These are phyloP conservation scores for Ophiostoma ips DNA, from an alignment of 2,329 filamentous ascomycete species.

Conservation along the genomic window DNA sequence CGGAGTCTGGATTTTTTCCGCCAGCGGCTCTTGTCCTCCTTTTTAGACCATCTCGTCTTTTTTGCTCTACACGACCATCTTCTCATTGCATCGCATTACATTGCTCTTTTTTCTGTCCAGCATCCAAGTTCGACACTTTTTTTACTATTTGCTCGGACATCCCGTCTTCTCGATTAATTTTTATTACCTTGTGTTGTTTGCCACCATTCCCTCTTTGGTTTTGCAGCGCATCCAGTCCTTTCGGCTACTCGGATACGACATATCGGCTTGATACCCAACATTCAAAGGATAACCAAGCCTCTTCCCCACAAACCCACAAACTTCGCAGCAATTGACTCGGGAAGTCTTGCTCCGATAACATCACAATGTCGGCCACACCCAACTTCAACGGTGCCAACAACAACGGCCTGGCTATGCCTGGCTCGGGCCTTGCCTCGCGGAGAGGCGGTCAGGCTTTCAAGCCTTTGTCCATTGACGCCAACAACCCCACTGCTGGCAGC, in stretches of 20 bases:
- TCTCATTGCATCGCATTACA: neutral
- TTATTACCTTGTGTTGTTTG: constrained; percentile 11
- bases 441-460: constrained; percentile 82
- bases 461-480: constrained; percentile 65
- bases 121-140: constrained; percentile 2
- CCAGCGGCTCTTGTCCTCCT: neutral
- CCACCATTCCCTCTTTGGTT: too few species aligned
- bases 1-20: neutral
- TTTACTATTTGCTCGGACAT: neutral
- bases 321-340: constrained; percentile 45
- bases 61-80: neutral
- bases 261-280: too few species aligned
- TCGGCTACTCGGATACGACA: neutral
- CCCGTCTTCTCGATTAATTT: constrained; percentile 5
- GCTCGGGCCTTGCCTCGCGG: constrained; percentile 67
- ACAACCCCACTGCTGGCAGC: constrained; percentile 54
- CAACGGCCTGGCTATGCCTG: constrained; percentile 50
- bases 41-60: neutral
- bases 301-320: too few species aligned
- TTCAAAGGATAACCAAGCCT: too few species aligned
- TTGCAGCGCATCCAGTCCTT: neutral
- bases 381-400: constrained; percentile 57
- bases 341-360: constrained; percentile 77
- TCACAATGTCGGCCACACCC: constrained; percentile 76
- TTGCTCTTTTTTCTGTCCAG: neutral